Evolutionary conservation across 805 yeast genomes (phyloP), one percentile per base, ranked within the genome.

Genomic region (Candida railenensis): DNA sequence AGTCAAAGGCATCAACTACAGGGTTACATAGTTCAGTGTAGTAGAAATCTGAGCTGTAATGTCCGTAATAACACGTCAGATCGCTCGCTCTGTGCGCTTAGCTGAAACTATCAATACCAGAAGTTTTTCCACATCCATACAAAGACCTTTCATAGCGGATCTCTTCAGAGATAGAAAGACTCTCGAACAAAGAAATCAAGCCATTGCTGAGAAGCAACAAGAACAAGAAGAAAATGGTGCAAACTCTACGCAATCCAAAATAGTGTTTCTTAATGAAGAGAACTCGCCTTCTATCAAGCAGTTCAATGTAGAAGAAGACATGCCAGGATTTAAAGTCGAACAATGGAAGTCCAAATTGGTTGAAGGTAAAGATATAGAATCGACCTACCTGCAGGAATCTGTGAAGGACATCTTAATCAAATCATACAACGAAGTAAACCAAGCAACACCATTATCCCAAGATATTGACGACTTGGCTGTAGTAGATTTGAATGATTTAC

Each of bases 401-500:
- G 52, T 71, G 25, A 47, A 54, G 14, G 47, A 50, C 4, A 54
- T 62, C 37, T 53, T 71, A 44, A 58, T 53, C 43, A 51, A 58
- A 32, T 53, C 71, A 8, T 65, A 63, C 53, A 32, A 47, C 19
- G 49, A 53, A 20, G 43, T 66, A 16, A 59, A 49, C 21, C 43
- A 49, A n/a, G 33, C 44, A 18, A 20, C 20, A 5, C 22, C 7
- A 16, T 18, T 16, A 12, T 9, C n/a, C 22, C 40, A 38, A 5
- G 48, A 51, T 14, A 21, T 14, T 7, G n/a, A 22, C 20, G 46
- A 48, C 4, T 57, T 54, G 40, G 42, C 52, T 7, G 25, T 38
- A 5, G 44, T 57, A 3, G 51, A 57, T 41, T 60, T 77, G 43
- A 56, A 58, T 39, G 79, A 82, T 50, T 66, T 84, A 37, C 48